Base-by-base conservation (phyloP, 2,329 filamentous ascomycete genomes). In the Colletotrichum acutatum region DNA sequence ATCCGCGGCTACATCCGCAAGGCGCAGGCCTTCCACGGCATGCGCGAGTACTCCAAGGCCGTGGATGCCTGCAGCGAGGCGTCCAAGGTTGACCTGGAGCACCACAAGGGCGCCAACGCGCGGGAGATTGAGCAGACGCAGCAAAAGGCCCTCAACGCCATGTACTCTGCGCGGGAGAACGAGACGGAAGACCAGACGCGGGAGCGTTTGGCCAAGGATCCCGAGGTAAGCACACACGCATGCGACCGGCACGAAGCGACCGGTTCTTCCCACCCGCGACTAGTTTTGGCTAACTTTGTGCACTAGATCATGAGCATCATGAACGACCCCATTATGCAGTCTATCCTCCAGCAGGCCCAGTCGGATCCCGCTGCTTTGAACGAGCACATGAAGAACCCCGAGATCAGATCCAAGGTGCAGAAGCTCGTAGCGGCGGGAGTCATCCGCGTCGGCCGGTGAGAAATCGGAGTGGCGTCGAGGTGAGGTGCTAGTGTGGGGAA, bases 21-120 rank as follows among this genome's bases (percentile, higher is more conserved):
- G 88, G 95, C 95, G 0, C 95, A 98, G 85, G 95, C 95, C 54
- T 94, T 96, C 83, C 95, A 97, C 77, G 95, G 95, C 78, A 99
- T 99, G 97, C 94, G 97, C 83, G 96, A 99, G 84, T 98, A 98
- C 88, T 98, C 93, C 83, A 96, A 95, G 83, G 97, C 94, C 80
- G 87, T 98, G 71, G 97, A 99, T 80, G 93, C 93, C 8, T 98
- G 95, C 85, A 90, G 90, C 52, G 94, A 95, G 81, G 97, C 97
- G 1, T 86, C 89, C 9, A 88, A 91, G 77, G 90, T 97, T 73
- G 97, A 99, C 82, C 88, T 88, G 72, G 90, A 91, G 77, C 83
- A 88, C 79, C 86, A 91, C 83, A 86, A 84, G 68, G 92, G 93
- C 73, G 95, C 94, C 81, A 97, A 98, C 81, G 88, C 93, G 0